Evolutionary conservation across 2,329 filamentous ascomycete species (phyloP), one percentile per base, ranked within the genome.

Genomic region (Spiromastix sp.): DNA sequence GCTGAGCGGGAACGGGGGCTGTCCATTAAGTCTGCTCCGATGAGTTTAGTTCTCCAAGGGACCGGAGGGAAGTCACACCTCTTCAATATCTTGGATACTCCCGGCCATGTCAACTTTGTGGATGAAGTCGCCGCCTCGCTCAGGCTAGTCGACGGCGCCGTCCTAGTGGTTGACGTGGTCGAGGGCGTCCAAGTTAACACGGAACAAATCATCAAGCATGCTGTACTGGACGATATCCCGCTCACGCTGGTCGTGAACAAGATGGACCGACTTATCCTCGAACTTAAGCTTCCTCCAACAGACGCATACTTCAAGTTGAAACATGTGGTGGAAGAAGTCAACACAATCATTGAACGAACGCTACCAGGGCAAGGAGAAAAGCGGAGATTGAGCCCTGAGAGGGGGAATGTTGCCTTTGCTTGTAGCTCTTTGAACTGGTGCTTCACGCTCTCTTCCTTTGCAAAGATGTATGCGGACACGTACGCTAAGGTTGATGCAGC

Each of bases 251-350:
- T 98, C 37, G 73, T 98, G 62, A 98, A 96, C 71, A 98, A 98
- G 66, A 81, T 98, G 77, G 91, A 98, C 51, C 79, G 91, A 16
- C 66, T 98, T 41, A 94, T 98, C 42, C 63, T 98, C 30, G 91
- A 98, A 62, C 69, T 98, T 33, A 93, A 93, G 58, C 71, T 98
- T 10, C 91, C 91, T 2, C 91, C 91, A 2, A 85, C 79, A 45
- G 91, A 98, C 55, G 91, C 91, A 9, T 98, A 98, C 64, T 96
- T 95, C 71, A 98, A 98, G 69, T 70, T 98, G 36, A 96, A 95
- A 64, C 87, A 96, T 57, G 86, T 95, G n/a, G 77, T 98, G 35
- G 91, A 98, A 59, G 85, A 96, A 60, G 87, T 98, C 60, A 98
- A 98, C 62, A 94, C 85, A 1, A 68, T 91, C 47, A 96, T 98